Percentiles rank a stretch among this genome's conserved stretches.
Evolutionary conservation across 2,329 filamentous ascomycete species (phyloP).

Genomic region (Penicillium polonicum): DNA sequence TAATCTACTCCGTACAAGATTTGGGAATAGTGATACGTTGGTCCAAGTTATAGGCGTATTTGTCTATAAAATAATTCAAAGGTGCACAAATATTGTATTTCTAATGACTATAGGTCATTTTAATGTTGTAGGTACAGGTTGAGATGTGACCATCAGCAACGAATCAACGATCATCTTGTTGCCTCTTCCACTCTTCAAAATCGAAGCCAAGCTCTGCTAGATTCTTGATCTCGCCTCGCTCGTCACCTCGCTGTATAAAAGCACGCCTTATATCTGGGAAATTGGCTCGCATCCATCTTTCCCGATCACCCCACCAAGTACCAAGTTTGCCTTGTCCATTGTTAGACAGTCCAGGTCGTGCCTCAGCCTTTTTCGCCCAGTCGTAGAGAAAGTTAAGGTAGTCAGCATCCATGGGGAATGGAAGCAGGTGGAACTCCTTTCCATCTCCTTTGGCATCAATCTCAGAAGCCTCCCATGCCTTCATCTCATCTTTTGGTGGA

Average conservation of each 20-base stretch:
- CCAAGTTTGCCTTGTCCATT: slow-evolving; percentile 62
- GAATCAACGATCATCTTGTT: slow-evolving; percentile 14
- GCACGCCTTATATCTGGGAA: slow-evolving; percentile 69
- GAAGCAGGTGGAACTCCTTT: slow-evolving; percentile 55
- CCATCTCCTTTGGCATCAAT: slow-evolving; percentile 48
- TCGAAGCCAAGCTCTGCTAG: slow-evolving; percentile 71
- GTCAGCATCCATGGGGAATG: slow-evolving; percentile 50
- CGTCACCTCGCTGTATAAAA: slow-evolving; percentile 66
- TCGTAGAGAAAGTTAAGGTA: slow-evolving; percentile 47
- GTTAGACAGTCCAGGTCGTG: slow-evolving; percentile 42
- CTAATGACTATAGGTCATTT: neutral
- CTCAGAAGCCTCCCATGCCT: slow-evolving; percentile 59
- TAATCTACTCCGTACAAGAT: neutral
- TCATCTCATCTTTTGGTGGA: slow-evolving; percentile 65
- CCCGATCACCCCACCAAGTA: slow-evolving; percentile 67
- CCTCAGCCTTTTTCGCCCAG: slow-evolving; percentile 41
- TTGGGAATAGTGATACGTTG: neutral
- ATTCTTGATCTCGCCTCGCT: slow-evolving; percentile 56
- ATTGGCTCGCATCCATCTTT: slow-evolving; percentile 69
- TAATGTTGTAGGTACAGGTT: neutral
- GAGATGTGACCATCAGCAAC: neutral
- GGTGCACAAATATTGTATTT: neutral
- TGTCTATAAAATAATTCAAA: neutral
- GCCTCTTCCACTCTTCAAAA: slow-evolving; percentile 46
- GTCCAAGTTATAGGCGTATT: neutral